A percentile compares a stretch with the other conserved stretches of the same genome.
Conservation (phyloP, 164 flowering plant genomes). For the Vitis cinerea region DNA sequence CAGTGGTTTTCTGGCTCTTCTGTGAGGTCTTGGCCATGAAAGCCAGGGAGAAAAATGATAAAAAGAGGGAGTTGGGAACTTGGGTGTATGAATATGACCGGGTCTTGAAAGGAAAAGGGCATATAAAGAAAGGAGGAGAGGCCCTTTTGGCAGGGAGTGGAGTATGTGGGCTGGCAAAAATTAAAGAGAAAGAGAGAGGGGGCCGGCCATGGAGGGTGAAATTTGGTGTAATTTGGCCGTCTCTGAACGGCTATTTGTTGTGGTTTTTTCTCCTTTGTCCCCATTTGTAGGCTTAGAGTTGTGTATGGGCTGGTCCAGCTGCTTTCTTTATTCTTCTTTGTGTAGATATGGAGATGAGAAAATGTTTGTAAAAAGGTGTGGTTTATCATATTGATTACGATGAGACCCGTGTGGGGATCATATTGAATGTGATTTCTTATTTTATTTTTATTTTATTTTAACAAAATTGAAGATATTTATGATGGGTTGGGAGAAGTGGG, state of each 20-base stretch:
- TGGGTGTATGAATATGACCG: background rate
- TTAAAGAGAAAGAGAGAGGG: too few relatives aligned
- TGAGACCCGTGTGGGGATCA: too few relatives aligned
- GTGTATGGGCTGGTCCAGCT: too few relatives aligned
- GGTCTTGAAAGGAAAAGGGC: slow-evolving; percentile 2
- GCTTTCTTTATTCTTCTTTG: too few relatives aligned
- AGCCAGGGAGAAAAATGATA: background rate
- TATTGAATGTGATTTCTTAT: too few relatives aligned
- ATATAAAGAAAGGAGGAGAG: slow-evolving; percentile 1
- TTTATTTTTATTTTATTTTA: too few relatives aligned
- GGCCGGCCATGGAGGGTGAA: background rate
- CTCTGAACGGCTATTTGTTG: slow-evolving; percentile 7
- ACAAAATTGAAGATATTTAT: too few relatives aligned
- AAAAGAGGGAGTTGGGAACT: background rate
- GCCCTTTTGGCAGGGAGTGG: background rate
- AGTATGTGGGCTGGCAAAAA: slow-evolving; percentile 5
- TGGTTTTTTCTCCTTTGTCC: slow-evolving; percentile 1
- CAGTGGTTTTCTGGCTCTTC: background rate
- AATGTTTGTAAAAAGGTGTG: too few relatives aligned
- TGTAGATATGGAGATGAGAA: too few relatives aligned
- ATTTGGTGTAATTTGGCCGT: slow-evolving; percentile 4
- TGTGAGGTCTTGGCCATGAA: slow-evolving; percentile 8
- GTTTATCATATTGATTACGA: too few relatives aligned
- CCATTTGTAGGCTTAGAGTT: background rate
- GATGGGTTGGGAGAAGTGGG: too few relatives aligned